Percentiles rank a stretch among this genome's conserved stretches.
These are phyloP conservation scores for Euphorbia celastroides DNA, from an alignment of 441 rosid species.

Conservation along the genomic window DNA sequence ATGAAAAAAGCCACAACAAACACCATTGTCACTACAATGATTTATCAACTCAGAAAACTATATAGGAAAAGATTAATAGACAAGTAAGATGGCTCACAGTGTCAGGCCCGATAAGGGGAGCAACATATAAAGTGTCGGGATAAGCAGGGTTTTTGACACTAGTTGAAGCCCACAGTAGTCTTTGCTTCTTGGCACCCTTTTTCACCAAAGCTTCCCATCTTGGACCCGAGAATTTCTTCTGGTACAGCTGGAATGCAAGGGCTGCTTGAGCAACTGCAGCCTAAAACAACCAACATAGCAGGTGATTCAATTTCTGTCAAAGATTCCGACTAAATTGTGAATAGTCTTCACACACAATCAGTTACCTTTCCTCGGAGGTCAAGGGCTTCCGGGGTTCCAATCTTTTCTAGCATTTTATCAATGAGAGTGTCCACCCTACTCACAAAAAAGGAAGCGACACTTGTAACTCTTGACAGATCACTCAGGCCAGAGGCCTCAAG, in stretches of 20 bases:
- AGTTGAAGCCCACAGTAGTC: constrained; percentile 94
- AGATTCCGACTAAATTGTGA: neutral
- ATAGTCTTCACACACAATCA: neutral
- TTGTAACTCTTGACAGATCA: constrained; percentile 92
- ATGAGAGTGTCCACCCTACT: constrained; percentile 93
- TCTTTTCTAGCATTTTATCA: constrained; percentile 92
- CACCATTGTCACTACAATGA: neutral
- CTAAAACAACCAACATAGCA: constrained; percentile 33
- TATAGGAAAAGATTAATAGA: neutral
- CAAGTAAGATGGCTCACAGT: constrained; percentile 47
- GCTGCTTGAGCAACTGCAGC: constrained; percentile 98
- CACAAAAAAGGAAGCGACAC: constrained; percentile 97
- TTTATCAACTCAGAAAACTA: neutral
- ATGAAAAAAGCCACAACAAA: neutral
- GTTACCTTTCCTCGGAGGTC: constrained; percentile 94
- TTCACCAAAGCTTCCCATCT: constrained; percentile 95
- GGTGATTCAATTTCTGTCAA: neutral
- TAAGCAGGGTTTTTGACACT: constrained; percentile 93
- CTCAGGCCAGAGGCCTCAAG: constrained; percentile 89
- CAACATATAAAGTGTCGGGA: constrained; percentile 81
- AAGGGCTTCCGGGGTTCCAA: constrained; percentile 91
- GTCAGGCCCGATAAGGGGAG: constrained; percentile 93
- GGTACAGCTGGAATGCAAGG: constrained; percentile 87
- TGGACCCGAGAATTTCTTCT: constrained; percentile 95
- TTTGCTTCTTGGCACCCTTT: constrained; percentile 98